Evolutionary conservation across 2,329 filamentous ascomycete genomes (phyloP).

Genomic region (Nothophaeocryptopus gaeumannii): DNA sequence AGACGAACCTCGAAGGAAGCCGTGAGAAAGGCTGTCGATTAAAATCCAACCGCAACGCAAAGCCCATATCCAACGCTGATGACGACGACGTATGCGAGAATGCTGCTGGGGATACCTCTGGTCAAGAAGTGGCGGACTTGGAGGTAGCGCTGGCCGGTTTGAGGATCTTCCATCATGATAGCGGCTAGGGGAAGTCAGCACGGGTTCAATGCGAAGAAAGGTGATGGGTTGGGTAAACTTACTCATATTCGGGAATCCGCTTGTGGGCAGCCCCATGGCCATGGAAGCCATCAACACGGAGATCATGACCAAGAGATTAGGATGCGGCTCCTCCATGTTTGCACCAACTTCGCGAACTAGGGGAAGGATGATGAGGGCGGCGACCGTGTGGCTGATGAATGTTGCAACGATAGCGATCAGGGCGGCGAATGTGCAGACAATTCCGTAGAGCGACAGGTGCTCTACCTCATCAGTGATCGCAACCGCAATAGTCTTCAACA

Average conservation of each 20-base stretch:
- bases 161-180: constrained; percentile 97
- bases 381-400: constrained; percentile 96
- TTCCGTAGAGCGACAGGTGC: constrained; percentile 77
- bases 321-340: constrained; percentile 83
- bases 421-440: constrained; percentile 78
- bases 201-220: too few relatives aligned
- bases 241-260: constrained; percentile 99
- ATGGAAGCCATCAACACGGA: constrained; percentile 94
- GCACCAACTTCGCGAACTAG: constrained; percentile 83
- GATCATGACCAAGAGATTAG: constrained; percentile 92
- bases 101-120: constrained; percentile 81
- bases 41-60: constrained; percentile 74
- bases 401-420: constrained; percentile 91
- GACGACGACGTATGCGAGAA: constrained; percentile 77
- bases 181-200: constrained; percentile 60
- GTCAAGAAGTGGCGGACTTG: constrained; percentile 92
- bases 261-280: constrained; percentile 95
- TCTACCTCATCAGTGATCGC: constrained; percentile 72
- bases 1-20: not conserved
- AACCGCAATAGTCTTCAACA: constrained; percentile 82
- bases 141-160: constrained; percentile 86
- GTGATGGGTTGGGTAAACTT: constrained; percentile 47
- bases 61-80: constrained; percentile 86
- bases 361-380: constrained; percentile 89
- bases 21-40: constrained; percentile 19